Base-by-base conservation (phyloP, 768 basidiomycete genomes). In the Boletellus sp. region DNA sequence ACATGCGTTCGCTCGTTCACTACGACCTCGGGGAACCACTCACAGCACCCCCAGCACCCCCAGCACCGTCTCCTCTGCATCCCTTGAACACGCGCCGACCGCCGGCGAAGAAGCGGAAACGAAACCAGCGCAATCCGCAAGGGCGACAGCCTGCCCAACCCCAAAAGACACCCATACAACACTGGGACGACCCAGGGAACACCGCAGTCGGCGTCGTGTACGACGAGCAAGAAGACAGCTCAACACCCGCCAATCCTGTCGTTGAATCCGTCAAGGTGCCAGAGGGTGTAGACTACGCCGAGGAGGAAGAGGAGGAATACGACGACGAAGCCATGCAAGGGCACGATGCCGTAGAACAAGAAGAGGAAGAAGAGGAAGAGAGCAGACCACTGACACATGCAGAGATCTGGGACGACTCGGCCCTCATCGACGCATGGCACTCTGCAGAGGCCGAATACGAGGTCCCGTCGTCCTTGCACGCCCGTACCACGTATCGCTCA, bases 391-490 rank as follows among this genome's bases (percentile, higher is more conserved):
- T 90, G 50, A 80, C 84, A 9, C 77, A 84, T 31, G 78, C 83
- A 42, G 89, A 92, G 59, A 82, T 90, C 33, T 92, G 90, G 90
- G 90, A 92, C 55, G 90, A 92, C 63, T 85, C 86, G 32, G 87
- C 85, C 4, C 76, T 92, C 55, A 78, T 92, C 39, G 77, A 86
- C 45, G 90, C 90, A 17, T 91, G 90, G 90, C 78, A 91, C 63
- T 84, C 89, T 51, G 90, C 90, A 16, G 81, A 77, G 54, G 87
- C 87, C 50, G 90, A 92, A 63, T 92, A 90, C 57, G 76, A 87
- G 70, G 82, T 81, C 54, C 1, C 19, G 11, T 41, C 24, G 13
- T 46, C 0, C 16, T 9, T 16, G 22, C 31, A 44, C 6, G 3
- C 19, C 28, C 17, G 10, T 22, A 6, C 19, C 36, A 32, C 3